Evolutionary conservation across 1,139 yeast genomes (phyloP), one percentile per base, ranked within the genome.

Genomic region (Petasospora fabianii): DNA sequence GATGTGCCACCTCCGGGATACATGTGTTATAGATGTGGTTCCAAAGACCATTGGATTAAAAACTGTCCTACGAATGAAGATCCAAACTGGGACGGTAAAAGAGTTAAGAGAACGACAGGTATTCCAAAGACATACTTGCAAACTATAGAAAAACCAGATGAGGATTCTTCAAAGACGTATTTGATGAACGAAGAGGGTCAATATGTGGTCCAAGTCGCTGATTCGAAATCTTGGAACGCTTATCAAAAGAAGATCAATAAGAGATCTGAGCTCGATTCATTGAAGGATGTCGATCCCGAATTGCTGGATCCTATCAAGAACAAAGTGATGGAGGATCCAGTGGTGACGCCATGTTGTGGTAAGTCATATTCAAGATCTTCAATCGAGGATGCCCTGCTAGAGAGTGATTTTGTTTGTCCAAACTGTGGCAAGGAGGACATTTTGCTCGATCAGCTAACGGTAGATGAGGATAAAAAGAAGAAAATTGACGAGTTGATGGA

Each of bases 141-240:
- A 53, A 84, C 96, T 0, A 67, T 75, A 32, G 84, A 80, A 35
- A 78, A 81, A 34, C 80, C 85, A 9, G 67, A 66, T n/a, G 67
- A 71, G 10, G 78, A 73, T 34, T 78, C 75, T 41, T 84, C 83
- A 59, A 86, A 86, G 30, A 83, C 85, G 46, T 84, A 84, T 46
- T 79, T 92, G 84, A 80, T 92, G 48, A 87, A 92, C 24, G 97
- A 90, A 41, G 95, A 87, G 32, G 99, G 98, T 35, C 88, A 90
- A 55, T 92, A 85, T 60, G 98, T 94, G 9, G 83, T 88, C 38
- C 96, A 96, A 13, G 79, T 90, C 53, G 97, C 98, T 1, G 98
- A 92, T 65, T 77, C 80, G 36, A 84, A 83, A 53, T 84, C 97
- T 0, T 94, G 99, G 98, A 80, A 82, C 43, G 78, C 73, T 39